Base-by-base conservation (phyloP, 768 basidiomycete genomes). In the Kockovaella imperatae region DNA sequence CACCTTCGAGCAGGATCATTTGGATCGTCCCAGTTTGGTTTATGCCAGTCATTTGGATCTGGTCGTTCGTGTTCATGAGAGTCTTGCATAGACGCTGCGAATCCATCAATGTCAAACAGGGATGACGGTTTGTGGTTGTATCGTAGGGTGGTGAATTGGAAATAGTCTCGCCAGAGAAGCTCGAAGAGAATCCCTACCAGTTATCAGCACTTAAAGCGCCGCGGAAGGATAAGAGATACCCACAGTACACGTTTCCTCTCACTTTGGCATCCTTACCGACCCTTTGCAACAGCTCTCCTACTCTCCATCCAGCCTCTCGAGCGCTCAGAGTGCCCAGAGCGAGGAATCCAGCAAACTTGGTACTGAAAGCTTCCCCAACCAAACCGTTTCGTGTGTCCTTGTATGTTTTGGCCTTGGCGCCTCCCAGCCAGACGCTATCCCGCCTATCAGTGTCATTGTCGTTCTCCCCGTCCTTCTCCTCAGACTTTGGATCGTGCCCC, bases 151-250 rank as follows among this genome's bases (percentile, higher is more conserved):
- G 62, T 62, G 49, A 62, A 73, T 42, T 67, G 62, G 62, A 75
- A 75, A 59, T 71, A 75, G 47, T 76, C 74, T 4, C 75, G 50
- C 74, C 74, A 75, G 13, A 75, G 67, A 2, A 76, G 56, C 55
- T 76, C 71, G 39, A 72, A 72, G 21, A 67, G 46, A 45, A 65
- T 65, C 63, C 63, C 63, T 65, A 25, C 5, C n/a, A 34, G 18
- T 20, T 3, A 45, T 45, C 44, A 43, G 38, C n/a, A 2, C 23
- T 1, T 13, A 23, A 30, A n/a, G 14, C 29, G 7, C 3, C 6
- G 17, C 24, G 28, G 39, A 6, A 3, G 2, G 4, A 34, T 4
- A 18, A 38, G 6, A 25, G 2, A 13, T 39, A 60, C 63, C 47
- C 43, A 62, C 73, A 74, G 47, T 74, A 72, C 5, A 72, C 71